These are phyloP conservation scores for Lomentospora prolificans DNA, from an alignment of 2,329 filamentous ascomycete species.

Conservation along the genomic window DNA sequence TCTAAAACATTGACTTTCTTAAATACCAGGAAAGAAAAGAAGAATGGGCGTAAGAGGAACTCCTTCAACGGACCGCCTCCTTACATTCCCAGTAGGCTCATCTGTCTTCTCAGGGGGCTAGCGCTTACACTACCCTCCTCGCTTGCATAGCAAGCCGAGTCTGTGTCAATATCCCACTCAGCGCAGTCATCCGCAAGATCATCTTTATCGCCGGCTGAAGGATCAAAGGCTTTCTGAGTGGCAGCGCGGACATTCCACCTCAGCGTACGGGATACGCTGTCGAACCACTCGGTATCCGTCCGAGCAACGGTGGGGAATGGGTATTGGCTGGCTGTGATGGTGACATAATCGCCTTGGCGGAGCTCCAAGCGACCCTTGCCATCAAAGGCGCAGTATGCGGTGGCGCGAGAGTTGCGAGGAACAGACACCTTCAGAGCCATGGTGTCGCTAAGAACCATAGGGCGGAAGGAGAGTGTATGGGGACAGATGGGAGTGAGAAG, in stretches of 20 bases:
- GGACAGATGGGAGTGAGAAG: conserved; percentile 95
- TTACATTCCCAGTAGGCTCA: conserved; percentile 61
- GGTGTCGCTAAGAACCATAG: conserved; percentile 94
- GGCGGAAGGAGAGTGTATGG: conserved; percentile 91
- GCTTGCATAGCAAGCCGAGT: conserved; percentile 60
- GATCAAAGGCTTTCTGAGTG: conserved; percentile 80
- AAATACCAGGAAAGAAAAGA: not conserved
- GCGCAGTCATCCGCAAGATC: conserved; percentile 47
- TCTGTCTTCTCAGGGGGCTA: conserved; percentile 60
- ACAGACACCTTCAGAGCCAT: conserved; percentile 85
- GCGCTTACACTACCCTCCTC: conserved; percentile 61
- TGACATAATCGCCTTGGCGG: conserved; percentile 87
- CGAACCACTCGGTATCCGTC: conserved; percentile 88
- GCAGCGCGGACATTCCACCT: conserved; percentile 93
- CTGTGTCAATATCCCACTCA: conserved; percentile 93
- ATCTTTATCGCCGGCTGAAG: conserved; percentile 32
- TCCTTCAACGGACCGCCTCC: conserved; percentile 4
- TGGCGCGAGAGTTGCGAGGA: conserved; percentile 75
- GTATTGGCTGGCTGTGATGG: conserved; percentile 90
- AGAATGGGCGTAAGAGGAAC: not conserved
- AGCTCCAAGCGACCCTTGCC: conserved; percentile 94
- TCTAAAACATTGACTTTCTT: not conserved
- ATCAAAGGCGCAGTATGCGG: conserved; percentile 94
- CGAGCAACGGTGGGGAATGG: conserved; percentile 94
- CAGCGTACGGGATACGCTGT: conserved; percentile 83